Percentiles rank a stretch among this genome's conserved stretches.
Conservation (phyloP, 83 land plant species). For the Isoetes engelmannii region DNA sequence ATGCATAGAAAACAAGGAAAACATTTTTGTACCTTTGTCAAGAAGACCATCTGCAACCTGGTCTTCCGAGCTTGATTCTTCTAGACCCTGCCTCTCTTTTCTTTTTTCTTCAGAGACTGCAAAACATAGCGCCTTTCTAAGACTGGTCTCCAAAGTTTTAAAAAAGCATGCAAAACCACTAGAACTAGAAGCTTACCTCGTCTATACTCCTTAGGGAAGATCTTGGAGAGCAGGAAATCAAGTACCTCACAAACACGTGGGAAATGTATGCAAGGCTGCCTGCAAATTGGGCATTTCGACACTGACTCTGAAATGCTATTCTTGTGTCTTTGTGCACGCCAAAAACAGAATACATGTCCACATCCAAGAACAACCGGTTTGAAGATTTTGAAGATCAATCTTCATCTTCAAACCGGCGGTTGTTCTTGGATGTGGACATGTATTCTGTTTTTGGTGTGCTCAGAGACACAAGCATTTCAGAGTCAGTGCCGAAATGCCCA, state of each 20-base stretch:
- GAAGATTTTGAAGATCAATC: not conserved
- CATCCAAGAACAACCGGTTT: conserved; percentile 45
- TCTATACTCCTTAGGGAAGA: conserved; percentile 45
- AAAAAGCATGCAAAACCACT: no score
- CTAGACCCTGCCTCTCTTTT: no score
- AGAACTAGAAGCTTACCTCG: conserved; percentile 37
- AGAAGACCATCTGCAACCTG: no score
- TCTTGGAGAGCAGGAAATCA: conserved; percentile 44
- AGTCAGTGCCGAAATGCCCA: no score
- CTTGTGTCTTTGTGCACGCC: conserved; percentile 73
- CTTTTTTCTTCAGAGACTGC: no score
- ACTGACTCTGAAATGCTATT: conserved; percentile 8
- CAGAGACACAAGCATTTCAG: conserved; percentile 41
- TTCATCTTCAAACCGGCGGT: not conserved
- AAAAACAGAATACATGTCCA: conserved; percentile 84
- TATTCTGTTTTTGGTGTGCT: conserved; percentile 70
- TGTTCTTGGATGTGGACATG: conserved; percentile 7
- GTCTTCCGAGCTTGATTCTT: no score
- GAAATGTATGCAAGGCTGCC: conserved; percentile 50
- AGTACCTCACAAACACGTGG: conserved; percentile 61
- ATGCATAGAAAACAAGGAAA: no score
- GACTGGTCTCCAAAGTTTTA: no score
- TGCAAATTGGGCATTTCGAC: conserved; percentile 73
- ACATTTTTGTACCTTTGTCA: no score
- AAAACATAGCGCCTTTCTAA: no score